A percentile compares a stretch with the other conserved stretches of the same genome.
phyloP scores from a whole-genome alignment of 495 filamentous ascomycete species.

The Xylaria grammica region DNA sequence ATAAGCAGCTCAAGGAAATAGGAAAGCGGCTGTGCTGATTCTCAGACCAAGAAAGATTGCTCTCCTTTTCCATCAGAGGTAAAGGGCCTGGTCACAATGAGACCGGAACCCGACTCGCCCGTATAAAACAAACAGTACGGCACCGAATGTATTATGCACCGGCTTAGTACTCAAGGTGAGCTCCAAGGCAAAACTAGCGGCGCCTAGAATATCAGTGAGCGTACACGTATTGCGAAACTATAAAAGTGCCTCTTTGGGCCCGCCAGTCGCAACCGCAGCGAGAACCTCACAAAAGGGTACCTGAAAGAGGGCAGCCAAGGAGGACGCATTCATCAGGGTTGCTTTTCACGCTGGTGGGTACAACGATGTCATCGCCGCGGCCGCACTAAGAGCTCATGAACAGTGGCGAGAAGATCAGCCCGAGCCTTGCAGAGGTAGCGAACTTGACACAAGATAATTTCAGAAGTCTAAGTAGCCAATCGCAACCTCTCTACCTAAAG shows the following conservation, averaged over 20 bases:
- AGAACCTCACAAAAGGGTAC: slow-evolving; percentile 83
- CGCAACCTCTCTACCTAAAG: no score
- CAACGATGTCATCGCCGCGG: slow-evolving; percentile 77
- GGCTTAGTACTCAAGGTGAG: no score
- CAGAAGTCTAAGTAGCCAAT: slow-evolving; percentile 69
- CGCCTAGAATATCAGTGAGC: no score
- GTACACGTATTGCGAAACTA: no score
- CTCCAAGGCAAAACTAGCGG: no score
- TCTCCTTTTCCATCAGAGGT: slow-evolving; percentile 67
- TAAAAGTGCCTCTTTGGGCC: no score
- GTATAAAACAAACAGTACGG: slow-evolving; percentile 67
- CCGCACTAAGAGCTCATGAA: slow-evolving; percentile 86
- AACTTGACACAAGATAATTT: slow-evolving; percentile 61
- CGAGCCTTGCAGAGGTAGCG: no score
- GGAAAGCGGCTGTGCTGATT: slow-evolving; percentile 50
- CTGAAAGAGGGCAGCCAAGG: slow-evolving; percentile 79
- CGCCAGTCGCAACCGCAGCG: slow-evolving; percentile 75
- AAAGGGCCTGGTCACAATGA: background rate
- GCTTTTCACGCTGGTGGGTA: slow-evolving; percentile 79
- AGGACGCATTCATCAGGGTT: slow-evolving; percentile 67
- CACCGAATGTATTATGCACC: no score
- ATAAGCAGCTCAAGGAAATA: slow-evolving; percentile 70
- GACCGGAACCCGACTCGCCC: background rate
- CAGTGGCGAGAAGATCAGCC: slow-evolving; percentile 81
- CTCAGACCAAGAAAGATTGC: slow-evolving; percentile 70